phyloP scores from a whole-genome alignment of 116 monocot genomes.

The Trichopus zeylanicus region DNA sequence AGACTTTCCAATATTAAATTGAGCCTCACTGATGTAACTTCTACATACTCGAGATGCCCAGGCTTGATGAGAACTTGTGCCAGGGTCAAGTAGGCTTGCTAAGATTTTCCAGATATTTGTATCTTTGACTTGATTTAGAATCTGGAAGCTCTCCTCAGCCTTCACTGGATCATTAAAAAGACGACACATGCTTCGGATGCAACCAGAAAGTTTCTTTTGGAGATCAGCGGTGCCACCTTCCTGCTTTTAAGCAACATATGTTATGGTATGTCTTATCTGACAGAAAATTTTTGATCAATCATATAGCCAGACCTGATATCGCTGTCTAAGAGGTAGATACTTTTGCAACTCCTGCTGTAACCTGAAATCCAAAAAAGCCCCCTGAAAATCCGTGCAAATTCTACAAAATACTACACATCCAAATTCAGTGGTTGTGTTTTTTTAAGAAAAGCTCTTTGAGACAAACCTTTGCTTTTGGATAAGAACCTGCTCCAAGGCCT shows the following conservation, averaged over 20 bases:
- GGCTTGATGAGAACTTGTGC: constrained; percentile 49
- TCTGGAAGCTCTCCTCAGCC: constrained; percentile 81
- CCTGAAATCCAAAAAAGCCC: constrained; percentile 73
- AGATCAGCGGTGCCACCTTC: constrained; percentile 52
- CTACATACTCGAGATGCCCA: constrained; percentile 60
- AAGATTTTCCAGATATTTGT: constrained; percentile 78
- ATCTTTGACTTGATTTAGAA: constrained; percentile 83
- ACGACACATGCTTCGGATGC: constrained; percentile 74
- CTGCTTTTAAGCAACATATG: constrained; percentile 37
- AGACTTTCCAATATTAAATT: neutral
- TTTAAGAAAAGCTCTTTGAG: no score
- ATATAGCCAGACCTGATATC: constrained; percentile 46
- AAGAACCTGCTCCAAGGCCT: constrained; percentile 89
- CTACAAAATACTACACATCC: constrained; percentile 30
- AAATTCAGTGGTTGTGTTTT: neutral
- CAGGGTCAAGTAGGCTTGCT: constrained; percentile 57
- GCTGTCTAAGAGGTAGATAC: constrained; percentile 76
- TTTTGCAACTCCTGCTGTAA: constrained; percentile 95
- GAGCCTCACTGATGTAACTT: neutral
- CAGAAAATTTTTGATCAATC: constrained; percentile 6
- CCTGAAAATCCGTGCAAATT: constrained; percentile 34
- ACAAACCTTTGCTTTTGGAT: constrained; percentile 90
- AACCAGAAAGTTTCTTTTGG: constrained; percentile 63
- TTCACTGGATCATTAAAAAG: constrained; percentile 74
- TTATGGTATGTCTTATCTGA: neutral